Base-by-base conservation (phyloP, 2,329 filamentous ascomycete genomes). In the Karstenula rhodostoma region DNA sequence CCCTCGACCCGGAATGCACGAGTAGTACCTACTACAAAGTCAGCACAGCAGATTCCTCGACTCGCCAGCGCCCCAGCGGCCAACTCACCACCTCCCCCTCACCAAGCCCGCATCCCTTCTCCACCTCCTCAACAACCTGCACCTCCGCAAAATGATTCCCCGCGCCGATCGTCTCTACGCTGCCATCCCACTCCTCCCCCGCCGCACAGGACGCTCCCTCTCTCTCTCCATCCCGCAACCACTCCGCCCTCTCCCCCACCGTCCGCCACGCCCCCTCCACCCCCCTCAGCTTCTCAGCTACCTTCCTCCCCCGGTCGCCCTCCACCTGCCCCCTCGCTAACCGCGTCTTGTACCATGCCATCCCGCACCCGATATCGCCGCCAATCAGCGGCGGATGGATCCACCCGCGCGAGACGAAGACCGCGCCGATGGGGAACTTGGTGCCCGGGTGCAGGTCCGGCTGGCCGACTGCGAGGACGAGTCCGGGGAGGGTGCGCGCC, bases 141-240 rank as follows among this genome's bases (percentile, higher is more conserved):
- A 78, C 64, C 59, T 80, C 77, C 25, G 74, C 77, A 40, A 80
- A 78, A 54, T 79, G 76, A 54, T 78, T 77, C 0, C 77, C 77
- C 9, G 73, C 73, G 7, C 77, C 76, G 52, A 79, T 78, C 3
- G 77, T 79, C 3, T 78, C 77, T 4, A 79, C 57, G 1, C 65
- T 59, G 13, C 25, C 47, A 58, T 78, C 75, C 73, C 73, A 79
- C 51, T 74, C 60, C 55, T 67, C 53, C 1, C 75, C 75, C 10
- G 72, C 72, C 23, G 70, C 64, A 47, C 59, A 73, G n/a, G n/a
- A n/a, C n/a, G n/a, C n/a, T n/a, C n/a, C n/a, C 29, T 57, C 67
- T 8, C 61, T 62, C 2, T 57, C 42, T 0, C 57, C 60, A 37
- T 68, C 64, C 55, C 55, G 51, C 2, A 79, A 64, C 76, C 77